Evolutionary conservation across 2,329 filamentous ascomycete species (phyloP), one percentile per base, ranked within the genome.

Genomic region (Pseudodiploospora longispora): DNA sequence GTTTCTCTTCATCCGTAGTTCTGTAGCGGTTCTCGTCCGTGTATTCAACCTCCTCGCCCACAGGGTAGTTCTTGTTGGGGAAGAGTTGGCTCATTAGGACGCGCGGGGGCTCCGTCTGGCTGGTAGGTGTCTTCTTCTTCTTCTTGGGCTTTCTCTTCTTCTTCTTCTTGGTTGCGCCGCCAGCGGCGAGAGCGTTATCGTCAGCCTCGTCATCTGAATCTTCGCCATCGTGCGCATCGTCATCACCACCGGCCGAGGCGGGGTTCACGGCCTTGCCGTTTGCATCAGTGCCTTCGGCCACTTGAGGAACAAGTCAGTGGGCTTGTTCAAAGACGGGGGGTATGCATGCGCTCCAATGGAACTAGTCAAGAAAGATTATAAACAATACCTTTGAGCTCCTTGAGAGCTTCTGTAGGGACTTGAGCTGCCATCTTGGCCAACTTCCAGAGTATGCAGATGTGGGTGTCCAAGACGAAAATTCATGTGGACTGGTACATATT

Each of bases 141-240:
- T 82, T 84, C 73, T 82, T 86, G 73, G 85, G 87, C 71, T 87
- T 88, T 72, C 88, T 88, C 72, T 87, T 88, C 67, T 87, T 86
- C 63, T 80, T 83, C 57, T 75, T 64, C 55, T 68, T 68, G 50
- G 65, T 66, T 44, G 59, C 56, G 8, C 51, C 58, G 19, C 55
- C 62, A 50, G 66, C 52, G 34, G 52, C 53, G 19, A 48, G 49
- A 19, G 50, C 67, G 29, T 69, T 69, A 27, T 71, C 68, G 30
- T 74, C 74, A 27, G 70, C 71, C 6, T 75, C 74, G 38, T 76
- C 74, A 32, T 74, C 75, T 10, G 74, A 75, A 46, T 76, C 72
- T 42, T 71, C 72, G 42, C 62, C 67, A 36, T 72, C 70, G 47
- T 46, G 47, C 9, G 47, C 47, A 30, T 59, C 53, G 9, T 70